Evolutionary conservation across 2,329 filamentous ascomycete species (phyloP), one percentile per base, ranked within the genome.

Genomic region (Rugonectria rugulosa): DNA sequence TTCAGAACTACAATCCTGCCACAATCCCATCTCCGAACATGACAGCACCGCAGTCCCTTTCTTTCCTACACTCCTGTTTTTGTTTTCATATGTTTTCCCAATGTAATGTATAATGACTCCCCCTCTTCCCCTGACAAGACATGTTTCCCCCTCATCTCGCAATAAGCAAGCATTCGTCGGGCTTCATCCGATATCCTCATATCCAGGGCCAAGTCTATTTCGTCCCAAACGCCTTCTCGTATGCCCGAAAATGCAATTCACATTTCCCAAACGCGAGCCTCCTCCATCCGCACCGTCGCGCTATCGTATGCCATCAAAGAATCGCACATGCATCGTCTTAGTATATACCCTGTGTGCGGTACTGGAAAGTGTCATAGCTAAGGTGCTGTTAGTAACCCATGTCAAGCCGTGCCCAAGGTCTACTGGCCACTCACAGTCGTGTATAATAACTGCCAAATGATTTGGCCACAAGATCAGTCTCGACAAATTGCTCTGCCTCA

Each of bases 401-500:
- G 15, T 10, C 20, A 38, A n/a, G 2, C 11, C 12, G 14, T 14
- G n/a, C 12, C 27, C 32, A 17, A 11, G 10, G 6, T 4, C 14
- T 21, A 38, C 29, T 24, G 5, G 17, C 4, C 17, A 73, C 89
- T 80, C 77, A 92, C 87, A 93, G 82, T 78, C 90, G 85, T 70
- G 91, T 94, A 72, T 93, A 94, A 76, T 95, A 95, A 73, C 90
- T 94, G 60, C 91, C 91, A 64, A 91, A 82, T 61, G 89, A 91
- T 81, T 95, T 95, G 60, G 80, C 86, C 64, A 95, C 84, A 68
- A 95, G 75, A 70, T 93, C 90, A 29, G 81, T 88, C 70, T 95
- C 91, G 15, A 95, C 90, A 77, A 90, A 94, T 37, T 83, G 83
- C 73, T 92, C 88, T 5, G 91, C 91, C 70, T 93, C 91, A 61